These are phyloP conservation scores for Penicillium canariense DNA, from an alignment of 495 filamentous ascomycete species.

Conservation along the genomic window DNA sequence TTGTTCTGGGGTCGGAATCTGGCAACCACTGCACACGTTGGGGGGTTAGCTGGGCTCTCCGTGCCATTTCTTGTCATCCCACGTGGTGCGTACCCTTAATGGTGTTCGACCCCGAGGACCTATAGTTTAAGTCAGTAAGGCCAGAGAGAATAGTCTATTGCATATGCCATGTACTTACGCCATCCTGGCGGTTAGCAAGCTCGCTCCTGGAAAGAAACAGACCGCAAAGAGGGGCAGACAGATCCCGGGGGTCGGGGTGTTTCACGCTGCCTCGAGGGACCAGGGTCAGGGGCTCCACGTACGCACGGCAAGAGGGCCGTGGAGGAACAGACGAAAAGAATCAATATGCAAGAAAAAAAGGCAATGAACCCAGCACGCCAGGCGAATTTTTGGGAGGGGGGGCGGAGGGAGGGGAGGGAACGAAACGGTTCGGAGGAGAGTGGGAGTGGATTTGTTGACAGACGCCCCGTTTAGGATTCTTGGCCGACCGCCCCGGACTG, in stretches of 20 bases:
- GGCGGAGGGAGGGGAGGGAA: not conserved
- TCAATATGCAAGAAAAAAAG: not conserved
- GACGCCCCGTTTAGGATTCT: conserved; percentile 12
- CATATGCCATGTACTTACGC: no score
- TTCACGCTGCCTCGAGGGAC: conserved; percentile 22
- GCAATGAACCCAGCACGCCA: not conserved
- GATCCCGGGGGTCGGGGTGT: conserved; percentile 16
- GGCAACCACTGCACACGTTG: conserved; percentile 68
- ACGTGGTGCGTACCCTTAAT: conserved; percentile 62
- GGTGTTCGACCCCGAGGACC: conserved; percentile 55
- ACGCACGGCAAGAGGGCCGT: not conserved
- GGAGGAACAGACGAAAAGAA: not conserved
- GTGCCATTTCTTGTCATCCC: not conserved
- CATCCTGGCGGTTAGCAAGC: conserved; percentile 34
- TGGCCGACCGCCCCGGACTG: conserved; percentile 19
- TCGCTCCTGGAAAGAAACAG: conserved; percentile 5
- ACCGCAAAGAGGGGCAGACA: conserved; percentile 33
- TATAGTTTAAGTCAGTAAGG: conserved; percentile 19
- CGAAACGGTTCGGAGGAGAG: conserved; percentile 7
- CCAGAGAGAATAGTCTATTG: no score
- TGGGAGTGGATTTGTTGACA: conserved; percentile 22
- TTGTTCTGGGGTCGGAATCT: conserved; percentile 97
- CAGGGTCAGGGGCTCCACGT: conserved; percentile 19
- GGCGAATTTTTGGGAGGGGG: not conserved
- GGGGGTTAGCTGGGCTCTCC: conserved; percentile 16